Base-by-base conservation (phyloP, 345 rosid species). In the Lenwebbia sp. region DNA sequence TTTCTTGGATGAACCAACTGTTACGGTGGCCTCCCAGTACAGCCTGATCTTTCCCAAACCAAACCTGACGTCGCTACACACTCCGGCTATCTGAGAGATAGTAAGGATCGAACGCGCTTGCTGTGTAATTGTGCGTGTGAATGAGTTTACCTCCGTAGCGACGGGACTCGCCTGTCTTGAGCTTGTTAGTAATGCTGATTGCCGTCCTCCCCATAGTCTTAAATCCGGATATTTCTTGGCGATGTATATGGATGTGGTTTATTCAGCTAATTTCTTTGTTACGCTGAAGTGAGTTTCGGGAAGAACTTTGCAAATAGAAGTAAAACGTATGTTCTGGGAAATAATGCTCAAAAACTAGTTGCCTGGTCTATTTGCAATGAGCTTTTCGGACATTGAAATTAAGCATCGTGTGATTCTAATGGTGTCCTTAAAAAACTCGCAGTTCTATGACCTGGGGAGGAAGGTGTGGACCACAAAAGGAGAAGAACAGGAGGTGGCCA, bases 401-500 rank as follows among this genome's bases (percentile, higher is more conserved):
- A 25, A 57, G 25, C 14, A 57, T 26, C 30, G 15, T 57, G 7
- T 57, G 62, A 10, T 26, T 57, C 62, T 57, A 26, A 57, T 57
- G 62, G 62, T 57, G 62, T 57, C 30, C 12, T 57, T 1, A 47
- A 26, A 25, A 57, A 57, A 1, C 30, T 57, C 62, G 30, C 62
- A 30, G 40, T 86, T 54, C 51, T 14, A 15, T 37, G 37, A 12
- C 15, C 50, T 33, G 44, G 54, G 70, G 49, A 52, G 65, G 26
- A 62, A 86, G 14, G 76, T 84, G 12, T 84, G 86, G 82, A 30
- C 30, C 47, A n/a, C 82, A 22, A 49, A 54, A 53, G 86, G 86
- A 53, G 83, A 50, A 53, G 50, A 47, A 47, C 60, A 28, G 53
- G 91, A 86, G 85, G 83, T 21, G 83, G 91, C 82, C 5, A 90